phyloP scores from a whole-genome alignment of 352 stramenopile genomes.

The Pythium aquatile region DNA sequence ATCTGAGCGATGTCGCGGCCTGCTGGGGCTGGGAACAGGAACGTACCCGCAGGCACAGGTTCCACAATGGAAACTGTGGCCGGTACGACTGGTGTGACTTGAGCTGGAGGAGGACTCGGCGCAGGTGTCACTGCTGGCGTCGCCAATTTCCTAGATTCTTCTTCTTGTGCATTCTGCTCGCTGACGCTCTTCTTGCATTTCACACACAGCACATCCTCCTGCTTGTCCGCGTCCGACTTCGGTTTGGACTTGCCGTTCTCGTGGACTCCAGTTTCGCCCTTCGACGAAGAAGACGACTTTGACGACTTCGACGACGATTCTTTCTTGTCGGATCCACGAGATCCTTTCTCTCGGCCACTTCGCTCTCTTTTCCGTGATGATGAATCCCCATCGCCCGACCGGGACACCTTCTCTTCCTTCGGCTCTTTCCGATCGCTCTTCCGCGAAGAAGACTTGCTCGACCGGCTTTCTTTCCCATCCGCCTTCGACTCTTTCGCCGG shows the following conservation, averaged over 20 bases:
- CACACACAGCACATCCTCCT: slow-evolving; percentile 39
- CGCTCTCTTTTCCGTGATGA: slow-evolving; percentile 12
- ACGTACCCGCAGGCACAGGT: slow-evolving; percentile 27
- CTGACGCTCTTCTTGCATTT: slow-evolving; percentile 64
- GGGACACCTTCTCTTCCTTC: slow-evolving; percentile 17
- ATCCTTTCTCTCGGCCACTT: slow-evolving; percentile 17
- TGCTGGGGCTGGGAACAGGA: slow-evolving; percentile 44
- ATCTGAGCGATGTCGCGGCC: slow-evolving; percentile 54
- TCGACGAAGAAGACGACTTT: neutral
- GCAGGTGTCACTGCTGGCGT: slow-evolving; percentile 1
- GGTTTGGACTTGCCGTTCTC: slow-evolving; percentile 9
- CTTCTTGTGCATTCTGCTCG: slow-evolving; percentile 43
- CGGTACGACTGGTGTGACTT: neutral
- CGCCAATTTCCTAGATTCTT: slow-evolving; percentile 14
- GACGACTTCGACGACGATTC: neutral
- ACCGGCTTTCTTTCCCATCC: slow-evolving; percentile 17
- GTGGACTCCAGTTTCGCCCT: slow-evolving; percentile 9
- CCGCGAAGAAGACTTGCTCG: slow-evolving; percentile 20
- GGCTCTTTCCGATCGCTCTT: slow-evolving; percentile 16
- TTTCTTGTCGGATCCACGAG: slow-evolving; percentile 10
- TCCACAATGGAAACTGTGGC: neutral
- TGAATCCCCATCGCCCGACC: slow-evolving; percentile 2
- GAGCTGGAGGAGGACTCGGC: slow-evolving; percentile 14
- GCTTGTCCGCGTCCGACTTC: slow-evolving; percentile 3
- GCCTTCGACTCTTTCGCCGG: slow-evolving; percentile 22